A percentile compares a stretch with the other conserved stretches of the same genome.
These are phyloP conservation scores for Rhizophagus sp. DNA, from an alignment of 192 early-diverging fungal species.

Conservation along the genomic window DNA sequence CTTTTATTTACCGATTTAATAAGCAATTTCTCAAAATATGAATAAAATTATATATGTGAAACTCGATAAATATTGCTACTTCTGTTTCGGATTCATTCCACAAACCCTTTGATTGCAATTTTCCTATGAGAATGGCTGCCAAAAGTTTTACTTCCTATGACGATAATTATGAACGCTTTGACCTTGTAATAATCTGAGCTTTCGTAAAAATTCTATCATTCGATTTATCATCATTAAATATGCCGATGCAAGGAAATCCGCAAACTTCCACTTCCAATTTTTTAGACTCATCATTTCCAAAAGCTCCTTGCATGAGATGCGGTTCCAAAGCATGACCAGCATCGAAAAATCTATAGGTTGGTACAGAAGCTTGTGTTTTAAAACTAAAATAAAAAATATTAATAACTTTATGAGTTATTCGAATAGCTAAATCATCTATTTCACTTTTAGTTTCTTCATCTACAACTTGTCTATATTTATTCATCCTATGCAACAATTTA, in stretches of 20 bases:
- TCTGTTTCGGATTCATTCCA: too few relatives aligned
- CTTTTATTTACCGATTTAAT: background rate
- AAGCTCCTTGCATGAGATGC: background rate
- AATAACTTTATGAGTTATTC: conserved; percentile 10
- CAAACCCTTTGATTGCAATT: too few relatives aligned
- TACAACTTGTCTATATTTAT: background rate
- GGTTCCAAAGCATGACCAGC: background rate
- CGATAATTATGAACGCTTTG: background rate
- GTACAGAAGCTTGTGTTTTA: background rate
- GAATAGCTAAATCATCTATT: background rate
- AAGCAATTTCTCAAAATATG: too few relatives aligned
- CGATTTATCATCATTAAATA: background rate
- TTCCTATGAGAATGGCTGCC: too few relatives aligned
- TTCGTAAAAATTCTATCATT: background rate
- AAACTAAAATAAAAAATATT: background rate
- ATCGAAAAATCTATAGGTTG: background rate
- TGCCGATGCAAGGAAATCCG: background rate
- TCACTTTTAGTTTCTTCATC: background rate
- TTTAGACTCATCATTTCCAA: background rate
- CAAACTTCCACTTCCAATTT: conserved; percentile 5
- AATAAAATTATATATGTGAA: too few relatives aligned
- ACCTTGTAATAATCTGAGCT: conserved; percentile 1
- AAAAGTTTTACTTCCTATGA: too few relatives aligned
- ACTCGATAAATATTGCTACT: too few relatives aligned
- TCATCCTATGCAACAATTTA: background rate